Base-by-base conservation (phyloP, 371 early-diverging fungal genomes). In the Gilbertella persicaria region DNA sequence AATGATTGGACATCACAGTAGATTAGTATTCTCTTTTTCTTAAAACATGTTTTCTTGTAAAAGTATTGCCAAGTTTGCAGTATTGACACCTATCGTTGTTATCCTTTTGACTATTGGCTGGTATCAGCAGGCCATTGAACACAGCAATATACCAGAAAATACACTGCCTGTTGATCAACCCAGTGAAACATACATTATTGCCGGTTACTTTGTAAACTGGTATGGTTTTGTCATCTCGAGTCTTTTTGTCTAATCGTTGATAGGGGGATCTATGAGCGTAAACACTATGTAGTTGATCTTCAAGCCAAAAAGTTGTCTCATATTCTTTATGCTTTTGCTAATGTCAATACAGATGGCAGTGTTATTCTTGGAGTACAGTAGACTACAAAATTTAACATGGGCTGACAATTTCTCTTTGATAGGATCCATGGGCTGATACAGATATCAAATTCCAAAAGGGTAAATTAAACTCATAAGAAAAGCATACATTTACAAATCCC, bases 281-380 rank as follows among this genome's bases (percentile, higher is more conserved):
- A 74, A 36, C 84, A 79, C 53, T 69, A 73, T 50, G 85, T 86
- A 10, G 54, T 73, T 19, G 82, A 88, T 53, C 55, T 91, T 13
- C 33, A 69, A 10, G 79, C 73, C 24, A 70, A 76, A 19, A 79
- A 85, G 51, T 60, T 91, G 45, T 86, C 89, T 20, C 90, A 91
- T 50, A 48, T 96, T 45, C 87, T 91, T 62, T 95, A 96, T 67
- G 92, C 90, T 20, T 96, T 96, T 79, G 90, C 90, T 38, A 91
- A 93, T 67, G 73, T 93, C 19, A 67, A 80, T 35, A 71, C 66
- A 4, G 77, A 87, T 57, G 84, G 89, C 43, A 69, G 68, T 1
- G 79, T 88, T 12, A 63, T 83, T 17, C 71, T 87, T 5, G 80
- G 86, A 64, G 83, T 80, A 62, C 49, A 55, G 39, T 4, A 2